Conservation (phyloP, 768 basidiomycete species). For the Suillus weaverae region DNA sequence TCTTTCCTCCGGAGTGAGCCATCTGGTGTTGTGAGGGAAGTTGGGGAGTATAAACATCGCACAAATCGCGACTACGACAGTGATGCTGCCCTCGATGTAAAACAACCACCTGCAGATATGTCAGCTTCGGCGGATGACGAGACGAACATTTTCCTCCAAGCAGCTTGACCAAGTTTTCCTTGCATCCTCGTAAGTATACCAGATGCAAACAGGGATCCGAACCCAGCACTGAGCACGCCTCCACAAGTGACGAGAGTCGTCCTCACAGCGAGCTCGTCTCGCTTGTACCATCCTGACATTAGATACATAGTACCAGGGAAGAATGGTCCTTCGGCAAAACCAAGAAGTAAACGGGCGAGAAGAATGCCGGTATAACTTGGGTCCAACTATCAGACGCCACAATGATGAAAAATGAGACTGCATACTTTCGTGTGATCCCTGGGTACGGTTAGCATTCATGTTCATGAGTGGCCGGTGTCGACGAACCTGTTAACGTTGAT, state of each 20-base stretch:
- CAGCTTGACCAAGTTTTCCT: conserved; percentile 37
- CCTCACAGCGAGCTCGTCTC: conserved; percentile 38
- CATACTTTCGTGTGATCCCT: conserved; percentile 8
- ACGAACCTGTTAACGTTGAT: conserved; percentile 37
- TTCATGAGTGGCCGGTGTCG: neutral
- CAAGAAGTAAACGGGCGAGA: conserved; percentile 42
- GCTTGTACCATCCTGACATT: conserved; percentile 40
- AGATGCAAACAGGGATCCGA: conserved; percentile 44
- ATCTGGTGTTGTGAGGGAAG: conserved; percentile 34
- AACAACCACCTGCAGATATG: conserved; percentile 20
- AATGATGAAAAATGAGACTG: neutral
- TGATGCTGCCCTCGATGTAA: conserved; percentile 32
- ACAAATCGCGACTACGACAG: conserved; percentile 34
- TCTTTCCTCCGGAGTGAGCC: conserved; percentile 32
- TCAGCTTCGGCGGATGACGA: neutral
- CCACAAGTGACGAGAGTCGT: conserved; percentile 37
- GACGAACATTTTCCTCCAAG: conserved; percentile 32
- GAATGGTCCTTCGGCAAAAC: conserved; percentile 36
- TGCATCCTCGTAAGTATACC: conserved; percentile 45
- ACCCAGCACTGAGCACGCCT: conserved; percentile 44
- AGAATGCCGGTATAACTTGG: conserved; percentile 23
- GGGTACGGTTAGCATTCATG: neutral
- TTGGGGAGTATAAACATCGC: conserved; percentile 37
- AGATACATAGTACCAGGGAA: conserved; percentile 31
- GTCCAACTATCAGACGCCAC: neutral